These are phyloP conservation scores for Arthonia radiata DNA, from an alignment of 495 filamentous ascomycete genomes.

Conservation along the genomic window DNA sequence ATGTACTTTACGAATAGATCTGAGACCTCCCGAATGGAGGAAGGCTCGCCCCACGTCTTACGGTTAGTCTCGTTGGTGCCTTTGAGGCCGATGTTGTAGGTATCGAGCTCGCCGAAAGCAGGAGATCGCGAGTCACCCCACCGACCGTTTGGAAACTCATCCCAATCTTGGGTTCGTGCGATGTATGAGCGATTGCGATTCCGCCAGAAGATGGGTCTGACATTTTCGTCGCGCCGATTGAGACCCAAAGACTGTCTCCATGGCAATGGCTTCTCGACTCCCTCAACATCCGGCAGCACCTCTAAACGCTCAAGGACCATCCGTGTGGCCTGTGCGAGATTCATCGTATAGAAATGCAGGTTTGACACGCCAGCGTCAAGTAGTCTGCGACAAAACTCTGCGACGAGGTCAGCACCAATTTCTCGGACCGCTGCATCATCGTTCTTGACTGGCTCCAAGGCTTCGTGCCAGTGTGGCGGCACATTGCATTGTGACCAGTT, in stretches of 20 bases:
- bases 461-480: conserved; percentile 54
- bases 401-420: conserved; percentile 71
- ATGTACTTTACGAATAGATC: conserved; percentile 67
- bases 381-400: conserved; percentile 71
- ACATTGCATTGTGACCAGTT: conserved; percentile 70
- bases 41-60: conserved; percentile 80
- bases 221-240: conserved; percentile 75
- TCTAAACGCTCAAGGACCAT: conserved; percentile 80
- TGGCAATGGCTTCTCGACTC: conserved; percentile 60
- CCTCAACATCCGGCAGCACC: conserved; percentile 46
- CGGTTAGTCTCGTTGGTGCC: conserved; percentile 95
- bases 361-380: conserved; percentile 60
- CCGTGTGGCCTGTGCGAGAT: conserved; percentile 77
- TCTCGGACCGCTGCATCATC: conserved; percentile 84
- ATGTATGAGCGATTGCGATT: conserved; percentile 93
- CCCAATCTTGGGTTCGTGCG: conserved; percentile 90
- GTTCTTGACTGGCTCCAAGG: conserved; percentile 81
- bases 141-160: conserved; percentile 96
- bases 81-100: conserved; percentile 82
- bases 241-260: conserved; percentile 87
- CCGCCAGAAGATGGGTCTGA: conserved; percentile 97
- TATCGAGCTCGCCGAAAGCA: conserved; percentile 88
- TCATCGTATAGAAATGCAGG: conserved; percentile 99
- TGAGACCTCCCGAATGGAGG: conserved; percentile 52
- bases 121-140: conserved; percentile 97